phyloP scores from a whole-genome alignment of 345 rosid genomes.

The Salix udensis region DNA sequence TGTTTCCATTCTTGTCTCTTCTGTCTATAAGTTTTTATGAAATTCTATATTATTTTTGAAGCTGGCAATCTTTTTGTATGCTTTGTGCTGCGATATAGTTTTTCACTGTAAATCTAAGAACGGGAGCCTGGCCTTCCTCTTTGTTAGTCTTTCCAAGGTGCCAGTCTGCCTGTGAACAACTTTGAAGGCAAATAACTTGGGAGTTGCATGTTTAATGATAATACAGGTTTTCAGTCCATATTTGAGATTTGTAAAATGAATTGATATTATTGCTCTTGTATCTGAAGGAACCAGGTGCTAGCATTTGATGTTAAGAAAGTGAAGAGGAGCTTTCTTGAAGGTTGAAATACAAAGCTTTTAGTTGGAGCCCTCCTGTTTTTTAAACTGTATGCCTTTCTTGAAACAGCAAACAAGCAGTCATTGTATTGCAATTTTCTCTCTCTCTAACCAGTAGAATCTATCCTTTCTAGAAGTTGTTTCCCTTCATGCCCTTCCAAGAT shows the following conservation, averaged over 20 bases:
- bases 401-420: neutral
- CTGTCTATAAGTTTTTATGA: neutral
- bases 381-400: neutral
- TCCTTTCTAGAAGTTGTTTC: neutral
- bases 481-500: neutral
- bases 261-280: neutral
- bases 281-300: neutral
- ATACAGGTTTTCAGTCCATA: neutral
- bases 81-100: neutral
- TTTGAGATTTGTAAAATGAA: conserved; percentile 1
- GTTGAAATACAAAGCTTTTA: neutral
- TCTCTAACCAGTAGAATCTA: neutral
- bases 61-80: neutral
- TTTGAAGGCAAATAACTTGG: neutral
- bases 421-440: neutral
- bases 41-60: neutral
- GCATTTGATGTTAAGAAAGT: neutral
- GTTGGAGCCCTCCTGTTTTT: neutral
- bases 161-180: neutral
- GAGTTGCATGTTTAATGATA: neutral
- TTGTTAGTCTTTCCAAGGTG: neutral
- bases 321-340: neutral
- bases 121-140: neutral
- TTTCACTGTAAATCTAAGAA: neutral
- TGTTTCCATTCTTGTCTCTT: conserved; percentile 15